Evolutionary conservation across 2,329 filamentous ascomycete species (phyloP).

Genomic region (Microdochium paspali): DNA sequence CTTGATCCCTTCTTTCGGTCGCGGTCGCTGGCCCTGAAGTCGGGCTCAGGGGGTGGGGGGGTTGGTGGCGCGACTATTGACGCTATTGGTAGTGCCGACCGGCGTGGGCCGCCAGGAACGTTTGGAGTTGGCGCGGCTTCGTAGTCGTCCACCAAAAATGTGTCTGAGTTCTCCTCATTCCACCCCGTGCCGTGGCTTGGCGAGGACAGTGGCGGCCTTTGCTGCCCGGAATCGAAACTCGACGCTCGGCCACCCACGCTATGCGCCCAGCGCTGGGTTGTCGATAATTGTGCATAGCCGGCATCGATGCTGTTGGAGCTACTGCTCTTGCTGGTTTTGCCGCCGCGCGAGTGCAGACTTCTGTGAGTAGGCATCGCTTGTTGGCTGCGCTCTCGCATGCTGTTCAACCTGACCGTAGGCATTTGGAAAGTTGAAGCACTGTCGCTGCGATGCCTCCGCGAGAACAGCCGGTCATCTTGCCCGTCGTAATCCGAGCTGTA

Average conservation of each 20-base stretch:
- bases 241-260: slow-evolving; percentile 50
- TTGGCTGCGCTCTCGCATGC: slow-evolving; percentile 40
- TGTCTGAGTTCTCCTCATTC: slow-evolving; percentile 39
- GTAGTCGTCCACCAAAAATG: slow-evolving; percentile 48
- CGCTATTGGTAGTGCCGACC: slow-evolving; percentile 12
- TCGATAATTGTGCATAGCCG: slow-evolving; percentile 47
- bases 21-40: slow-evolving; percentile 4
- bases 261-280: slow-evolving; percentile 49
- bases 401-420: slow-evolving; percentile 52
- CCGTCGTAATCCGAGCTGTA: slow-evolving; percentile 53
- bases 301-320: slow-evolving; percentile 57
- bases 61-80: not conserved
- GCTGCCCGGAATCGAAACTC: slow-evolving; percentile 62
- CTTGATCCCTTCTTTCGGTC: slow-evolving; percentile 43
- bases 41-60: not conserved
- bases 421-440: slow-evolving; percentile 66
- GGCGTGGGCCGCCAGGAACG: slow-evolving; percentile 69
- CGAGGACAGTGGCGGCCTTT: slow-evolving; percentile 20
- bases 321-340: slow-evolving; percentile 65
- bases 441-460: slow-evolving; percentile 63
- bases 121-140: slow-evolving; percentile 82
- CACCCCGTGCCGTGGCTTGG: slow-evolving; percentile 20
- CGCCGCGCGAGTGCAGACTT: slow-evolving; percentile 41
- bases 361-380: slow-evolving; percentile 28
- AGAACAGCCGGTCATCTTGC: slow-evolving; percentile 41